Percentiles rank a stretch among this genome's conserved stretches.
These are phyloP conservation scores for Bothriochloa decipiens DNA, from an alignment of 176 grass and related monocot genomes.

Conservation along the genomic window DNA sequence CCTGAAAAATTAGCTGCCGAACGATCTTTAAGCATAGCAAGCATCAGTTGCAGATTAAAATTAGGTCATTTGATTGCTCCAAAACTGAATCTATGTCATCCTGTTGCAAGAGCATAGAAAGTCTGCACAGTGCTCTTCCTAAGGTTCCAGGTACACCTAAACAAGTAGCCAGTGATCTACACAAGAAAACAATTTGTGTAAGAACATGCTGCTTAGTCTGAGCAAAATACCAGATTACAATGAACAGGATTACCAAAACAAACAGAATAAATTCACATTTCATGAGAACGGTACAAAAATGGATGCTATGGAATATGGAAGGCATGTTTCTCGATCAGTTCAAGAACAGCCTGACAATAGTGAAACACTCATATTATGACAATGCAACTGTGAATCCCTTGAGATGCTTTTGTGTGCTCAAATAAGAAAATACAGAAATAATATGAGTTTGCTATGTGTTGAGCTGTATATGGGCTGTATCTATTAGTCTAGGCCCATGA, in stretches of 20 bases:
- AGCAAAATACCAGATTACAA: conserved; percentile 14
- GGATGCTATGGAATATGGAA: neutral
- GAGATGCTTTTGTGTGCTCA: conserved; percentile 19
- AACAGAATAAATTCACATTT: conserved; percentile 34
- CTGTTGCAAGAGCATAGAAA: conserved; percentile 74
- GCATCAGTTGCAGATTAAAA: conserved; percentile 82
- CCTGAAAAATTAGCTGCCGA: conserved; percentile 83
- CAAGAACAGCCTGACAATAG: conserved; percentile 16
- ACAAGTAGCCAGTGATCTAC: conserved; percentile 88
- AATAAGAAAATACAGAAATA: conserved; percentile 1
- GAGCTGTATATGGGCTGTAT: too few species aligned
- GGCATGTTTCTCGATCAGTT: conserved; percentile 24
- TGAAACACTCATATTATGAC: conserved; percentile 25
- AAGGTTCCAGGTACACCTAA: conserved; percentile 95
- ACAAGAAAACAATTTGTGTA: conserved; percentile 6
- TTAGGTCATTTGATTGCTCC: conserved; percentile 65
- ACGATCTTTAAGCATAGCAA: conserved; percentile 86
- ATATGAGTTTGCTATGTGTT: conserved; percentile 23
- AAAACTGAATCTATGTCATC: conserved; percentile 63
- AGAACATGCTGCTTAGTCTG: conserved; percentile 17
- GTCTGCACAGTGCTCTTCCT: conserved; percentile 87
- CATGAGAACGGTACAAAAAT: neutral
- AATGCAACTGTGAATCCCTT: conserved; percentile 1
- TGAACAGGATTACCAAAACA: conserved; percentile 1
- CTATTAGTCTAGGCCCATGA: too few species aligned